Evolutionary conservation across 345 rosid genomes (phyloP), one percentile per base, ranked within the genome.

Genomic region (Crucihimalaya himalaica): DNA sequence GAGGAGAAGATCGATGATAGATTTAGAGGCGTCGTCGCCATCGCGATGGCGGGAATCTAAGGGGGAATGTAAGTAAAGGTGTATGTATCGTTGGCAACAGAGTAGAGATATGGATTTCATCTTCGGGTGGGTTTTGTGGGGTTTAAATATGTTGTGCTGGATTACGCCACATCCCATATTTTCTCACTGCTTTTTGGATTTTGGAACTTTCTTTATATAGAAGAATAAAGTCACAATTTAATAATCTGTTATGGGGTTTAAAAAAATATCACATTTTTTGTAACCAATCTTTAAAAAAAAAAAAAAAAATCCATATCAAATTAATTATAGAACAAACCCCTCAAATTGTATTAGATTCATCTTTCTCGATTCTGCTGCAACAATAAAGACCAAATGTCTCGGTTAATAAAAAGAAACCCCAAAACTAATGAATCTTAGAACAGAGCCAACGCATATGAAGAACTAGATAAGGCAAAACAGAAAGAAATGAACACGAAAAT

Each of bases 1-100:
- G 84, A 81, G 63, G 82, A 68, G 71, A 86, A 78, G 31, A 81
- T 20, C 18, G 77, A 62, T 74, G 83, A 75, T 25, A 39, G 72
- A 60, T 15, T 85, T 47, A 59, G 80, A 46, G 46, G 85, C 60
- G 70, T 71, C 65, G 70, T 69, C 61, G 66, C 73, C 77, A 65
- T 71, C 0, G 29, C 0, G 23, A 37, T 37, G 74, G 74, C 63
- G 70, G 66, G 59, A 65, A 55, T 40, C 0, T 0, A 10, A 3
- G 4, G 14, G 48, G 7, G 46, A 37, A 11, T 74, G 72, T 74
- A 74, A 66, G 78, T 39, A 66, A 11, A 57, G 67, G 78, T 66
- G 78, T 74, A 74, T 28, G 67, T 73, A 56, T 64, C 58, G 71
- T n/a, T 51, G 15, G 72, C 35, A 48, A 58, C 51, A 67, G 46